Evolutionary conservation across 306 rosid species (phyloP), one percentile per base, ranked within the genome.

Genomic region (Purshia tridentata): DNA sequence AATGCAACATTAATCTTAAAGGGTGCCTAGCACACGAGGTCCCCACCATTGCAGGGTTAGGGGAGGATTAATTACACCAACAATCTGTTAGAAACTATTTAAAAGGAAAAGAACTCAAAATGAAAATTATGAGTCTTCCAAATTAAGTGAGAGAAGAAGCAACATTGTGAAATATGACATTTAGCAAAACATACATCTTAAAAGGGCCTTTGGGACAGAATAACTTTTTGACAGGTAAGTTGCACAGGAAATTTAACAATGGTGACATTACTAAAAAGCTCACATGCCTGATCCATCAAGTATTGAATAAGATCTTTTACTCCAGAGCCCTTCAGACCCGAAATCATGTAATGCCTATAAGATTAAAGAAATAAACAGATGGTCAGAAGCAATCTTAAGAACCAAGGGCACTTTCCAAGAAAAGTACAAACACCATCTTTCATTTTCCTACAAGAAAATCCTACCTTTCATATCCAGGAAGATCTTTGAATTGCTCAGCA

Each of bases 381-480:
- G 72, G 71, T 80, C 55, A 81, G 81, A 83, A 60, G 78, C 63
- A 50, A 35, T 54, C 60, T 44, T 47, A 73, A 76, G 76, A 41
- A 69, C 29, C 29, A 53, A 42, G 56, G 52, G 49, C 53, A 51
- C 72, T 79, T 57, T 65, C 70, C 35, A 73, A 67, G 35, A 12
- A 59, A 45, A 61, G 40, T 66, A 44, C 51, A 74, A 49, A 63
- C 57, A 64, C 10, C 37, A 44, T 64, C 59, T 14, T 60, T 29
- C 52, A 44, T 68, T 65, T 65, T 62, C 40, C 40, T 22, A 74
- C 39, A 72, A 77, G 65, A 76, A 73, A 79, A 68, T 46, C 57
- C n/a, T 41, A 89, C 99, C 88, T 91, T 78, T 94, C 99, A 80
- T 74, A 94, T 77, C 96, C 99, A 14, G 95, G 91, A 74, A 94